Conservation (phyloP, 140 eudicot species). For the Erigeron philadelphicus region DNA sequence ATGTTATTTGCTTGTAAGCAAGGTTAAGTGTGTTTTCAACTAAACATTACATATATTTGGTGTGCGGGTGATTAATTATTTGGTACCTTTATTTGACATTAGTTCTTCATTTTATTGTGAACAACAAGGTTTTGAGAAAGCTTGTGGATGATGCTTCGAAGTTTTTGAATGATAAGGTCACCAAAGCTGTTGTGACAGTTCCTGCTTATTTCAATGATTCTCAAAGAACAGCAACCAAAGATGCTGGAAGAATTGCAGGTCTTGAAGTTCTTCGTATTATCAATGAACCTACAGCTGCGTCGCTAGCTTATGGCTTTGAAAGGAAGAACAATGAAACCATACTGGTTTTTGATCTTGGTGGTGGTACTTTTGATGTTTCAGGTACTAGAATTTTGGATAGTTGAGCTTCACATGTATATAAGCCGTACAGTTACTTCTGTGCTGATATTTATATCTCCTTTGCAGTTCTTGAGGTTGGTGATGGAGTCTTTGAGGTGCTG, state of each 20-base stretch:
- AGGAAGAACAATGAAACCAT: constrained; percentile 84
- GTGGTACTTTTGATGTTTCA: constrained; percentile 95
- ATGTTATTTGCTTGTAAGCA: background rate
- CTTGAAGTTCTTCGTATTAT: constrained; percentile 81
- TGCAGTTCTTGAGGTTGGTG: constrained; percentile 94
- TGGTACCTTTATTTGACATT: background rate
- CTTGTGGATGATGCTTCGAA: constrained; percentile 94
- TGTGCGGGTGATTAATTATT: background rate
- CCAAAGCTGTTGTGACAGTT: constrained; percentile 90
- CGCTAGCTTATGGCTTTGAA: constrained; percentile 88
- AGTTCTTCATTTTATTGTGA: background rate
- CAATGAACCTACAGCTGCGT: constrained; percentile 94
- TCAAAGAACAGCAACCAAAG: constrained; percentile 91
- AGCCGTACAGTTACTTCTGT: background rate
- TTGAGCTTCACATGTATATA: background rate
- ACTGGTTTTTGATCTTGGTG: constrained; percentile 89
- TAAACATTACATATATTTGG: too few species aligned
- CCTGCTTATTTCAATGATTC: constrained; percentile 96
- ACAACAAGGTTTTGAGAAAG: constrained; percentile 65
- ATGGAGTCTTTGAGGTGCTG: constrained; percentile 92
- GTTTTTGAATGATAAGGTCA: constrained; percentile 72
- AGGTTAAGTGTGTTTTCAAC: constrained; percentile 14
- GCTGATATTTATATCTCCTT: background rate
- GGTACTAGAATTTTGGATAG: constrained; percentile 26
- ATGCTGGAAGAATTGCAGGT: constrained; percentile 94